These are phyloP conservation scores for Planoprotostelium fungivorum DNA, from an alignment of 78 protist genomes.

Conservation along the genomic window DNA sequence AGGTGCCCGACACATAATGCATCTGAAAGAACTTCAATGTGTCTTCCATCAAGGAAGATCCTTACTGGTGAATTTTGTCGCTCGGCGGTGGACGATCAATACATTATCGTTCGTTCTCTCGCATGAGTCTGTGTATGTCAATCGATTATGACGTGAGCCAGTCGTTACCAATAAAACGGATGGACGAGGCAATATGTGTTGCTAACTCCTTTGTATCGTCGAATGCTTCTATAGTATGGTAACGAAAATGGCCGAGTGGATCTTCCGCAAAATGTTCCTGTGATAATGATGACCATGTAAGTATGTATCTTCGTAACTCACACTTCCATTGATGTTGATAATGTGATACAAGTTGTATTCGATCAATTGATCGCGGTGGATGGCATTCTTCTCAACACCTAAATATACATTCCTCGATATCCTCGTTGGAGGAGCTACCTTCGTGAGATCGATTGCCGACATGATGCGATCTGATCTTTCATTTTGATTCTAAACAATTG, in stretches of 20 bases:
- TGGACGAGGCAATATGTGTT: background rate
- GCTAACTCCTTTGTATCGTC: background rate
- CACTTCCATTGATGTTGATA: background rate
- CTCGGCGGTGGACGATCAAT: too few relatives aligned
- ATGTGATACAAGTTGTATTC: background rate
- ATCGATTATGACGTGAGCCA: too few relatives aligned
- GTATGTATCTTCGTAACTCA: background rate
- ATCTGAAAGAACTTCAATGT: too few relatives aligned
- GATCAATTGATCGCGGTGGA: background rate
- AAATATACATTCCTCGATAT: background rate
- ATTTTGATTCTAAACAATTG: too few relatives aligned
- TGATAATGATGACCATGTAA: background rate
- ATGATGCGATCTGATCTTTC: too few relatives aligned
- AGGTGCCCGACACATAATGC: background rate
- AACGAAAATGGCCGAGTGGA: background rate
- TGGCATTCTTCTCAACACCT: background rate
- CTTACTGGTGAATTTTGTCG: too few relatives aligned
- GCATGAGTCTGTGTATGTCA: too few relatives aligned
- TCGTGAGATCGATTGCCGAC: background rate
- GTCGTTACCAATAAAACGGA: too few relatives aligned
- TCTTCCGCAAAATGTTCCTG: background rate
- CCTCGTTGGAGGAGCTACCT: background rate
- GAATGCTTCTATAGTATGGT: background rate
- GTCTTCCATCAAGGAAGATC: too few relatives aligned
- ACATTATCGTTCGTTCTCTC: too few relatives aligned